Conservation (phyloP, 2,329 filamentous ascomycete genomes). For the Arthrinium phaeospermum region DNA sequence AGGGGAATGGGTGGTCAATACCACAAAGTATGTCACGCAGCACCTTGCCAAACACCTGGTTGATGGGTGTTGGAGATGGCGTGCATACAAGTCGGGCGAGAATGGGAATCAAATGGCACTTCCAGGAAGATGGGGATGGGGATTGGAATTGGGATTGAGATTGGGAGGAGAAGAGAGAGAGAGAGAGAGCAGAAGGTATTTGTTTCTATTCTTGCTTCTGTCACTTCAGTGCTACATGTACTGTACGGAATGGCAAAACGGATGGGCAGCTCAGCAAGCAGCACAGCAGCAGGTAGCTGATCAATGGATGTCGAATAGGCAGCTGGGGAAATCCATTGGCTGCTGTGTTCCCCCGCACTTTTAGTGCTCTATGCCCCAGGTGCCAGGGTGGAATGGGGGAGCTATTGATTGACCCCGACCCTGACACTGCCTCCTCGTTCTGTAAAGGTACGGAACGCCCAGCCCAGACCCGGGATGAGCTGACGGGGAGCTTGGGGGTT, state of each 20-base stretch:
- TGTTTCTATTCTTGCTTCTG: background rate
- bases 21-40: conserved; percentile 5
- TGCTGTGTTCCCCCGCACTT: conserved; percentile 5
- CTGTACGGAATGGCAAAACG: background rate
- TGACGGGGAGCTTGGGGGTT: background rate
- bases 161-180: background rate
- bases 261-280: background rate
- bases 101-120: background rate
- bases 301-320: background rate
- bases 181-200: background rate
- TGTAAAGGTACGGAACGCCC: background rate
- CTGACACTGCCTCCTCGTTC: background rate
- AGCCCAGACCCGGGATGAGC: background rate
- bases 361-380: background rate
- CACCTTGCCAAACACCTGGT: conserved; percentile 9
- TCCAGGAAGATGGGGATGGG: background rate
- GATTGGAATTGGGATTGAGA: background rate
- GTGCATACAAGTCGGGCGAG: background rate
- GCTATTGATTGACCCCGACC: background rate
- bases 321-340: conserved; percentile 7
- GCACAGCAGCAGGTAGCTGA: background rate
- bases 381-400: background rate
- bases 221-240: background rate
- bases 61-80: conserved; percentile 13
- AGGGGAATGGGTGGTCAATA: background rate